Base-by-base conservation (phyloP, 2,329 filamentous ascomycete genomes). In the Alternaria sp. region DNA sequence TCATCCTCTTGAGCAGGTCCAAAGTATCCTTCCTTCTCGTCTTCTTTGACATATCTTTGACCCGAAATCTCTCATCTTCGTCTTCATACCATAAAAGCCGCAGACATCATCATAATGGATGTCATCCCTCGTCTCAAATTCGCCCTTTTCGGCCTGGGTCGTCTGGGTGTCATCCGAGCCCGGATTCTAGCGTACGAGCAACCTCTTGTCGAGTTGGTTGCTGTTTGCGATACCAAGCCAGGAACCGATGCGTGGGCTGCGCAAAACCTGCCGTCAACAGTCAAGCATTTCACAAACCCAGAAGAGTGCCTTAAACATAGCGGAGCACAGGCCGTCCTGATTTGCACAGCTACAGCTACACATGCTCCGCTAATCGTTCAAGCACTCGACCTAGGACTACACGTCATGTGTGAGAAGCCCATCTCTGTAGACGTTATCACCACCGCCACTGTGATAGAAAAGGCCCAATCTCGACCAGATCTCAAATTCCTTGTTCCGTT, bases 351-450 rank as follows among this genome's bases (percentile, higher is more conserved):
- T 24, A 24, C 22, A 6, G 22, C 22, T 24, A 24, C 22, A 24
- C 22, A 24, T 24, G 22, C 22, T 24, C 22, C 22, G 22, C 22
- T 54, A 9, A 58, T 58, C 34, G 36, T 32, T 24, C 22, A 43
- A 12, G 55, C 39, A 14, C 49, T 58, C 26, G 48, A 58, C 28
- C 36, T 53, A 11, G 41, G 41, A 26, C 8, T 58, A 49, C 58
- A 61, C 24, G 58, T 57, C 14, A 56, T 61, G 58, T 57, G 52
- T 53, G 58, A 61, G 41, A 57, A 61, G 58, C 58, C 58, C 24
- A 57, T 53, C 9, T 52, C 58, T 16, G 54, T 61, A 18, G 58
- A 57, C 18, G 39, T 61, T 32, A 18, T 32, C 12, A 52, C 58
- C 20, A 52, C 58, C 14, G 36, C 39, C 26, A 28, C 39, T 22